These are phyloP conservation scores for Furcasterigmium furcatum DNA, from an alignment of 2,329 filamentous ascomycete species.

Conservation along the genomic window DNA sequence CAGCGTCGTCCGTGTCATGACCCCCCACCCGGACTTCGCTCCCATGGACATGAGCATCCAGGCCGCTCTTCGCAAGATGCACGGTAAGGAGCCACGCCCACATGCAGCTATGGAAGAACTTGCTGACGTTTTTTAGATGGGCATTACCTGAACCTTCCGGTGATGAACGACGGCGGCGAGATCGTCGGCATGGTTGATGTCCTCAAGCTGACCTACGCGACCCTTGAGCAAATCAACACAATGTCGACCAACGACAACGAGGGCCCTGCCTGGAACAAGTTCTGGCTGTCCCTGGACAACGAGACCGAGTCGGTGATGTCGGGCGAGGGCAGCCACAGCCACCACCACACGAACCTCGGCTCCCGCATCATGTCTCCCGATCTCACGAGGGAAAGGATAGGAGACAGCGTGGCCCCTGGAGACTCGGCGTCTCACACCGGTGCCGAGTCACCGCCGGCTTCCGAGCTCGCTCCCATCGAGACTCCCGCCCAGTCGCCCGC, in stretches of 20 bases:
- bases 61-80: slow-evolving; percentile 97
- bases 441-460: slow-evolving; percentile 71
- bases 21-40: slow-evolving; percentile 96
- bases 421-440: slow-evolving; percentile 95
- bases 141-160: slow-evolving; percentile 95
- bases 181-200: slow-evolving; percentile 99
- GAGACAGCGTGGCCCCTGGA: slow-evolving; percentile 83
- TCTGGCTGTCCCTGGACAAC: slow-evolving; percentile 94
- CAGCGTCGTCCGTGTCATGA: slow-evolving; percentile 98
- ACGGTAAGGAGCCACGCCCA: slow-evolving; percentile 59
- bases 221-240: slow-evolving; percentile 94
- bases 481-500: slow-evolving; percentile 55
- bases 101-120: not conserved
- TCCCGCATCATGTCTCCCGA: slow-evolving; percentile 81
- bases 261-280: slow-evolving; percentile 98
- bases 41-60: slow-evolving; percentile 99
- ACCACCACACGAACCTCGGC: slow-evolving; percentile 60
- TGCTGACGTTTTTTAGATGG: slow-evolving; percentile 62
- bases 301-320: slow-evolving; percentile 97
- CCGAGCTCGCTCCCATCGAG: slow-evolving; percentile 46
- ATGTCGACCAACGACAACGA: slow-evolving; percentile 88
- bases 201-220: slow-evolving; percentile 95
- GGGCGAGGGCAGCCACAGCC: slow-evolving; percentile 72
- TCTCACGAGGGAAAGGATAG: slow-evolving; percentile 63
- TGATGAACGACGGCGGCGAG: slow-evolving; percentile 96